A percentile compares a stretch with the other conserved stretches of the same genome.
phyloP scores from a whole-genome alignment of 768 basidiomycete genomes.

The Clitopilus passeckerianus region DNA sequence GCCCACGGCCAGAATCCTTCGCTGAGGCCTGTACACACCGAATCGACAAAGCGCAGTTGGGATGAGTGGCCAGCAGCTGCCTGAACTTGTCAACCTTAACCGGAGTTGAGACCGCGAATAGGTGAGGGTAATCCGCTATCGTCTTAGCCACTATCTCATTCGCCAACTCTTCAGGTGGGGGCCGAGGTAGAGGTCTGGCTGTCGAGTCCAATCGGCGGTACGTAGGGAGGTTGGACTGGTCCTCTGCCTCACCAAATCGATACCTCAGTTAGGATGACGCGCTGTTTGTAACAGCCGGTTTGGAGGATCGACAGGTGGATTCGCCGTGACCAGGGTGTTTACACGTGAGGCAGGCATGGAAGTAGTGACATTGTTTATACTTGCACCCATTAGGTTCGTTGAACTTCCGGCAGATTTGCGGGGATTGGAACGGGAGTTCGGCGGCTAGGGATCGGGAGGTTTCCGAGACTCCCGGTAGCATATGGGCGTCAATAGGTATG shows the following conservation, averaged over 20 bases:
- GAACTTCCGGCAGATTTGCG: neutral
- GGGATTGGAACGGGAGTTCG: too few species aligned
- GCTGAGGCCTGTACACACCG: constrained; percentile 20
- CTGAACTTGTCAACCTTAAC: constrained; percentile 27
- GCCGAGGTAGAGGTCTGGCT: neutral
- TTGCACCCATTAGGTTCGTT: neutral
- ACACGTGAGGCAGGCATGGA: constrained; percentile 18
- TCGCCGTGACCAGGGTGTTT: constrained; percentile 1
- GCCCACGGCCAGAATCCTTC: constrained; percentile 44
- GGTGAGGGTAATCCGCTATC: constrained; percentile 17
- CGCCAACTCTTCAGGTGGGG: constrained; percentile 3
- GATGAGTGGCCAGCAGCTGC: constrained; percentile 22
- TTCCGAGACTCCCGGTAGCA: constrained; percentile 7
- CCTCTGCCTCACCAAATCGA: neutral
- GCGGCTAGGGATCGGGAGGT: too few species aligned
- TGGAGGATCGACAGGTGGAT: neutral
- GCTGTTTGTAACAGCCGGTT: neutral
- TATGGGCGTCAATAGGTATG: constrained; percentile 1
- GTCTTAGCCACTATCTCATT: constrained; percentile 12
- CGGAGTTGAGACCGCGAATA: constrained; percentile 30
- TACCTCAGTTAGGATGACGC: constrained; percentile 2
- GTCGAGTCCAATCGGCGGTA: neutral
- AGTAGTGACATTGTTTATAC: neutral
- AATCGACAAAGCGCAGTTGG: constrained; percentile 32
- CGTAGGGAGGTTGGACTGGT: neutral